Base-by-base conservation (phyloP, 345 rosid species). In the Litchi chinensis region DNA sequence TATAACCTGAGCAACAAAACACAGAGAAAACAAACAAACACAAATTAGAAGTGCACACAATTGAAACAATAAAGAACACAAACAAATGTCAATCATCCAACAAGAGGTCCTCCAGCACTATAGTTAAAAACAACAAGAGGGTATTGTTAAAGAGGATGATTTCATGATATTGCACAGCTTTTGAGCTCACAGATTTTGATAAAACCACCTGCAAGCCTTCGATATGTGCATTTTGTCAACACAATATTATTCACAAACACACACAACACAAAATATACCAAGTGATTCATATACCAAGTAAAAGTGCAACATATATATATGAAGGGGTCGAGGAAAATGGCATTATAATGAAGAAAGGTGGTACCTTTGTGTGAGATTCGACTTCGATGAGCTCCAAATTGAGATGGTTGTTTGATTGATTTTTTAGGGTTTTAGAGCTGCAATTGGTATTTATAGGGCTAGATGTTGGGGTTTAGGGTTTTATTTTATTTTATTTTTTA, bases 191-290 rank as follows among this genome's bases (percentile, higher is more conserved):
- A 83, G 95, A 82, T 83, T 83, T 8, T 60, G 12, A 19, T 28
- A n/a, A 46, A 73, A 76, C 64, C 80, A 70, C 84, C 93, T 74
- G 88, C 88, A 88, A 92, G 87, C 97, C 98, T 94, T 91, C 98
- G 97, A 92, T 83, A 77, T 87, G 95, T 92, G 98, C 97, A 83
- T 76, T 68, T 24, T 52, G 24, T 22, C 19, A 43, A 62, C 56
- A 44, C 16, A 62, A 32, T 32, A 32, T 32, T 32, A 26, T 26
- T 26, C 28, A 26, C 28, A 26, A 26, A 26, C 37, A 32, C 37
- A 32, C 37, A 2, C 37, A 54, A 70, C 70, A 19, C 11, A 64
- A 16, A 46, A 26, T 9, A 75, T 32, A 32, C 37, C 37, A 32
- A 32, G 37, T 32, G 18, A 65, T 28, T 26, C 60, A 26, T 26